Base-by-base conservation (phyloP, 208 protist genomes). In the Acanthamoeba castellanii region DNA sequence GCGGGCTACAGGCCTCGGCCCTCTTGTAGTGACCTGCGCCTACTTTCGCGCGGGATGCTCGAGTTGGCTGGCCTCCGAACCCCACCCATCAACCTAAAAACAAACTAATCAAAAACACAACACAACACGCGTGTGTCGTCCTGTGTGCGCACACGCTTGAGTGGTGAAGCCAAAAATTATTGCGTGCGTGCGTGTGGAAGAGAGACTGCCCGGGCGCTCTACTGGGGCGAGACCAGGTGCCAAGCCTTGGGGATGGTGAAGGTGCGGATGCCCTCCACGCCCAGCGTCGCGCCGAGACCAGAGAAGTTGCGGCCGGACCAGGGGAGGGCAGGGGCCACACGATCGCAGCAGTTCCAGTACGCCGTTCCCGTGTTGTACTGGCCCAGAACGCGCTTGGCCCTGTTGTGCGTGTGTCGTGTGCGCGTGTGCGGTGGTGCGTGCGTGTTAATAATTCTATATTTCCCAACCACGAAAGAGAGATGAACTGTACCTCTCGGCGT, bases 261-360 rank as follows among this genome's bases (percentile, higher is more conserved):
- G 42, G 32, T 64, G n/a, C 45, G 87, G 64, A 45, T 89, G 82
- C 94, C 81, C 52, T 88, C 81, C 81, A 88, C 81, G 81, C 47
- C 42, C n/a, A 88, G 45, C 14, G 81, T 88, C 6, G 52, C 47
- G 8, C 81, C 81, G 27, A 88, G 42, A 16, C 81, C 81, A 14
- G 81, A 88, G 81, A 88, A 88, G 81, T 88, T 88, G 81, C 81
- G 81, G 22, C 81, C 81, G 42, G 81, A 88, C 81, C 81, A 88
- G 16, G 81, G 81, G 16, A 88, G 81, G 34, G 42, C 47, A 7
- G 81, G 81, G 32, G 81, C 42, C 14, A 88, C 92, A 14, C 68
- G n/a, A 30, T 96, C 95, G 55, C 95, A 96, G 32, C 94, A 89
- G 72, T 96, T 96, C 95, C 95, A 96, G 78, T 96, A 96, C 6